Evolutionary conservation across 2,329 filamentous ascomycete species (phyloP).

Genomic region (Cryphonectria nitschkei): DNA sequence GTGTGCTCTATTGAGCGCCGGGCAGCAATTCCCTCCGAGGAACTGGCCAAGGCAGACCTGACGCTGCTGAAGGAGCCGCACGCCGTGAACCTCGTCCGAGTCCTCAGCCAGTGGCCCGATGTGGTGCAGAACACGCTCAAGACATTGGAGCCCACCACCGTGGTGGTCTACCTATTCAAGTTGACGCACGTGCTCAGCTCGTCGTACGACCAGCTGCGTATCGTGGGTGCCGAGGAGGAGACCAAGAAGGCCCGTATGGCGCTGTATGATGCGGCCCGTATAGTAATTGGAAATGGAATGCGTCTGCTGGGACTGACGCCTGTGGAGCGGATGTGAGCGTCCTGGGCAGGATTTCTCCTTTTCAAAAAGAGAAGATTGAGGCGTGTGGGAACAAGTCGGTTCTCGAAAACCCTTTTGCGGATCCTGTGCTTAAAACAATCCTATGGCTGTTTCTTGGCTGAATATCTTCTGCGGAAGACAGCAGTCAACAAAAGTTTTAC

Average conservation of each 20-base stretch:
- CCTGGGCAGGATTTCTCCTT: neutral
- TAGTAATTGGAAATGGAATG: constrained; percentile 84
- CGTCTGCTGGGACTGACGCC: constrained; percentile 76
- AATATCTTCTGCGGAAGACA: neutral
- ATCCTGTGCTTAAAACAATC: neutral
- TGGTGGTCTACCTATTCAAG: constrained; percentile 73
- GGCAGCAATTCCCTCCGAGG: constrained; percentile 56
- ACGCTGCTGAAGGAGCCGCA: constrained; percentile 72
- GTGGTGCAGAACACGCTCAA: constrained; percentile 82
- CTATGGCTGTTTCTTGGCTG: neutral
- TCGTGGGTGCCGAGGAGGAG: constrained; percentile 77
- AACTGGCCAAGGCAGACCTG: constrained; percentile 67
- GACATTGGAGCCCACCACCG: constrained; percentile 70
- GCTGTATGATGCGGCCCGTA: constrained; percentile 75
- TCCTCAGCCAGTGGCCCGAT: constrained; percentile 84
- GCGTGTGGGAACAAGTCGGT: too few relatives aligned
- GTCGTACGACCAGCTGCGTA: constrained; percentile 80
- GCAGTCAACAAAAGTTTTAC: neutral
- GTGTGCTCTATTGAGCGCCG: constrained; percentile 67
- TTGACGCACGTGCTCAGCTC: constrained; percentile 81
- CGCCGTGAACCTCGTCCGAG: constrained; percentile 72
- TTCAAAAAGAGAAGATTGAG: too few relatives aligned
- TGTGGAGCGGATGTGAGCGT: constrained; percentile 59
- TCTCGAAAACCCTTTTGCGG: neutral
- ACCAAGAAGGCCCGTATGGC: constrained; percentile 75